Evolutionary conservation across 1,284 basidiomycete species (phyloP).

Genomic region (Neonothopanus nambi): DNA sequence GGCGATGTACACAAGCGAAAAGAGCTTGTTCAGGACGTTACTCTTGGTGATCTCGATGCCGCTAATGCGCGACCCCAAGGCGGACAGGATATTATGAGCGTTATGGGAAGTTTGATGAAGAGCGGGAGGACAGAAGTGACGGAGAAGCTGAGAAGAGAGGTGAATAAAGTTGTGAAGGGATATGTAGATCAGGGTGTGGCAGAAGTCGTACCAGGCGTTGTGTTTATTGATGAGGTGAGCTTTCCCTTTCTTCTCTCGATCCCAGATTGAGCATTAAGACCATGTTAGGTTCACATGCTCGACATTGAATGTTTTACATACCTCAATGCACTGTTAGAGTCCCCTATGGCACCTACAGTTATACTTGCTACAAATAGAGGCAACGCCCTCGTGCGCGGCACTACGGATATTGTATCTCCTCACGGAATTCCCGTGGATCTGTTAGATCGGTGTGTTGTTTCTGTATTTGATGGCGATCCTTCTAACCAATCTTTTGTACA

Average conservation of each 20-base stretch:
- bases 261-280: constrained; percentile 3
- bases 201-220: constrained; percentile 95
- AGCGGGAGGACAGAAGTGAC: constrained; percentile 95
- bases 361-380: constrained; percentile 97
- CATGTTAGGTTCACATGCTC: constrained; percentile 94
- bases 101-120: constrained; percentile 97
- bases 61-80: constrained; percentile 95
- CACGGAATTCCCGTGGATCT: constrained; percentile 96
- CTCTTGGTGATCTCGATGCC: constrained; percentile 93
- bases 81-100: constrained; percentile 98
- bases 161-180: constrained; percentile 97
- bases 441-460: constrained; percentile 76
- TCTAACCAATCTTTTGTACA: too few relatives aligned
- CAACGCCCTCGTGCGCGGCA: constrained; percentile 88
- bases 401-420: constrained; percentile 87
- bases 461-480: neutral
- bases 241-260: neutral
- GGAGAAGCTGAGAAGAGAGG: constrained; percentile 92
- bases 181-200: constrained; percentile 99
- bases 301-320: constrained; percentile 99
- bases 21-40: constrained; percentile 97
- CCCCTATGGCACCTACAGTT: constrained; percentile 97
- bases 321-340: constrained; percentile 94
- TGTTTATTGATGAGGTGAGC: constrained; percentile 96
- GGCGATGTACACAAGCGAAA: constrained; percentile 98